Conservation (phyloP, 257 asterid genomes). For the Penstemon barbatus region DNA sequence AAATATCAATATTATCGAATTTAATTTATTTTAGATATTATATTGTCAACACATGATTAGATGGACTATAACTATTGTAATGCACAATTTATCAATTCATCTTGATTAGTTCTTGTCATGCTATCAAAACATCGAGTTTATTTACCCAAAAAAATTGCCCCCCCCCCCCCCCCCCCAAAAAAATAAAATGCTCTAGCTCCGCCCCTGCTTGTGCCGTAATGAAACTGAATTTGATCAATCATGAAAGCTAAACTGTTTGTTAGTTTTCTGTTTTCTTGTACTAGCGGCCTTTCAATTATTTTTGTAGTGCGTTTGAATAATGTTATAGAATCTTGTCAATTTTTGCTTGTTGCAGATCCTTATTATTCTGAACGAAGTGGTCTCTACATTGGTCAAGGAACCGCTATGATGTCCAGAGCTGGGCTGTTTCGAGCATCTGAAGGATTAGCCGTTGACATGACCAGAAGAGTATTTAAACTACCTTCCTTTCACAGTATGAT, state of each 20-base stretch:
- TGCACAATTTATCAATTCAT: no score
- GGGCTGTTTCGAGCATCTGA: slow-evolving; percentile 77
- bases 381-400: slow-evolving; percentile 91
- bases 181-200: no score
- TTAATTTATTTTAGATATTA: no score
- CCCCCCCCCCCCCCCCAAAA: no score
- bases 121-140: no score
- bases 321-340: background rate
- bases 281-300: background rate
- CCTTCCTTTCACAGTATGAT: slow-evolving; percentile 77
- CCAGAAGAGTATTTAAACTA: slow-evolving; percentile 71
- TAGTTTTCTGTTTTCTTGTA: background rate
- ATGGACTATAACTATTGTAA: no score
- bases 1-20: no score
- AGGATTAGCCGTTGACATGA: slow-evolving; percentile 84
- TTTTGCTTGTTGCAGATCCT: slow-evolving; percentile 59
- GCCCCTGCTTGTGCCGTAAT: no score
- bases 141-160: no score
- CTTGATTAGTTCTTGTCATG: no score
- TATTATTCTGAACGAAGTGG: slow-evolving; percentile 68
- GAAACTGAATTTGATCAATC: slow-evolving; percentile 2
- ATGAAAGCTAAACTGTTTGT: background rate
- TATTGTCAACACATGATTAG: no score
- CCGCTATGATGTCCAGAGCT: slow-evolving; percentile 82
- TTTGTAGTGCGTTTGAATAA: slow-evolving; percentile 11